Conservation (phyloP, 78 protist species). For the Chrysochromulina tobinii region DNA sequence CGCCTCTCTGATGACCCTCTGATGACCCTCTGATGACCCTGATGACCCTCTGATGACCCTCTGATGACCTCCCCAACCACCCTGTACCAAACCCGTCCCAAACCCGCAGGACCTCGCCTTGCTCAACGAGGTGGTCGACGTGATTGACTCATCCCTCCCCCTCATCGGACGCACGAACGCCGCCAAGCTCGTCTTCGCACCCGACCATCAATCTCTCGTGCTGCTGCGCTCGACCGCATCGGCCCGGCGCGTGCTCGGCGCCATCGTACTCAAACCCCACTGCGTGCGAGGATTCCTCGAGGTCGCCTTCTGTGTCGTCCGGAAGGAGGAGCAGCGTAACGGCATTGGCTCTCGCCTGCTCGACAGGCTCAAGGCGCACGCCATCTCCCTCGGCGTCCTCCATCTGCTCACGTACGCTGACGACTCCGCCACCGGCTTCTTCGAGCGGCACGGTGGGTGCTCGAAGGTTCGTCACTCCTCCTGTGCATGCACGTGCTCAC, state of each 20-base stretch:
- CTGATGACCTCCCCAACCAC: too few relatives aligned
- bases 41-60: too few relatives aligned
- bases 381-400: background rate
- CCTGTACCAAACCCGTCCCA: too few relatives aligned
- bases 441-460: slow-evolving; percentile 10
- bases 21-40: too few relatives aligned
- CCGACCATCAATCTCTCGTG: background rate
- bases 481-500: too few relatives aligned
- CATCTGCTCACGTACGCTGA: slow-evolving; percentile 26
- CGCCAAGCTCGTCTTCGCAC: slow-evolving; percentile 6
- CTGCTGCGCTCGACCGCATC: background rate
- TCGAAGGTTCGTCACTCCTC: too few relatives aligned
- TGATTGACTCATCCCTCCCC: background rate
- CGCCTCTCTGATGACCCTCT: too few relatives aligned
- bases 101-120: background rate
- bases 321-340: slow-evolving; percentile 2
- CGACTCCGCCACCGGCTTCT: slow-evolving; percentile 2
- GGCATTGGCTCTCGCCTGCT: background rate
- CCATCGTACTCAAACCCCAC: slow-evolving; percentile 6
- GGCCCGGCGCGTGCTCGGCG: slow-evolving; percentile 21
- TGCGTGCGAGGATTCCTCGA: background rate
- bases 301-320: slow-evolving; percentile 2
- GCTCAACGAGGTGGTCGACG: background rate
- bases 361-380: background rate
- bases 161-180: slow-evolving; percentile 13